Percentiles rank a stretch among this genome's conserved stretches.
These are phyloP conservation scores for Sporothrix brasiliensis DNA, from an alignment of 2,329 filamentous ascomycete species.

Conservation along the genomic window DNA sequence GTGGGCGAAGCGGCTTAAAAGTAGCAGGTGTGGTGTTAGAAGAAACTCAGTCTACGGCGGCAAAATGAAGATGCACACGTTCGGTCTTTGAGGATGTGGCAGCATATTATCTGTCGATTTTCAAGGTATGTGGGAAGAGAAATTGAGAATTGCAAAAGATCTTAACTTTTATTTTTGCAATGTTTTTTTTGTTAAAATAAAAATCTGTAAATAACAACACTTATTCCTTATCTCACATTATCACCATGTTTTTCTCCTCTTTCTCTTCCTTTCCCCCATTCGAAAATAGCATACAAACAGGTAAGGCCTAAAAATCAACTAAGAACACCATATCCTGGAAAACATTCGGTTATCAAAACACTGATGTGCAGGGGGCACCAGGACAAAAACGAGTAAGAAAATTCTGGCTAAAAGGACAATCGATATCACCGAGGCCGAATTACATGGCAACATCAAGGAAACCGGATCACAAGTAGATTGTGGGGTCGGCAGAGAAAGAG, in stretches of 20 bases:
- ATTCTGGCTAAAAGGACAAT: conserved; percentile 8
- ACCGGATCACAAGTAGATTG: not conserved
- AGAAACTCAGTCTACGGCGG: not conserved
- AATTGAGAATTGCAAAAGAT: too few species aligned
- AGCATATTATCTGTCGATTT: not conserved
- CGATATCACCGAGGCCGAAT: conserved; percentile 18
- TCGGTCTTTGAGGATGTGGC: not conserved
- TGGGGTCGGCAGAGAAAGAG: not conserved
- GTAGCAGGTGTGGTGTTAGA: not conserved
- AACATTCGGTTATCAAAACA: not conserved
- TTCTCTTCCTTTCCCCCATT: not conserved
- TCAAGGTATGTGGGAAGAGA: too few species aligned
- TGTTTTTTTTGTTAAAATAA: too few species aligned
- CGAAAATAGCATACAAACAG: too few species aligned
- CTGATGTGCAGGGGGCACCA: not conserved
- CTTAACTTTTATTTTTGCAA: too few species aligned
- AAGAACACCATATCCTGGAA: not conserved
- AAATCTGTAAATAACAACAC: too few species aligned
- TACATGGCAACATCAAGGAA: conserved; percentile 22
- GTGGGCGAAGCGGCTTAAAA: conserved; percentile 16
- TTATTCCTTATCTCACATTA: too few species aligned
- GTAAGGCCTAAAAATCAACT: too few species aligned
- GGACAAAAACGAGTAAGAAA: not conserved
- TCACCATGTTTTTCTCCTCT: too few species aligned
- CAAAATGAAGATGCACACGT: conserved; percentile 26